Evolutionary conservation across 768 basidiomycete genomes (phyloP), one percentile per base, ranked within the genome.

Genomic region (Strobilomyces echinocephalus): DNA sequence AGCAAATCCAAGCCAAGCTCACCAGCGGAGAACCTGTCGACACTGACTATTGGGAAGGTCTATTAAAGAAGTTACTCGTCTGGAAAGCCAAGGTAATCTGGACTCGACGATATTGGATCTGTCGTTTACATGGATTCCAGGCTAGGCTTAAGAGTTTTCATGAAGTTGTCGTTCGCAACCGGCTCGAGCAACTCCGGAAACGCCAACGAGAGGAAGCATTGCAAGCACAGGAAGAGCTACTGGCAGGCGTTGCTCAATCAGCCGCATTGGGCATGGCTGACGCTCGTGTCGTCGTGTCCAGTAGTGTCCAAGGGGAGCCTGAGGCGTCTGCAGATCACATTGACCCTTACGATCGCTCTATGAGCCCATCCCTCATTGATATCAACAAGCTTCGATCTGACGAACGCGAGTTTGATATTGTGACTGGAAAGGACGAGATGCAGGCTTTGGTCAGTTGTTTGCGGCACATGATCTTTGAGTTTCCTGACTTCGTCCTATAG

Each of bases 21-120:
- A 75, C 82, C 0, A 91, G 92, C 58, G 91, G 94, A 33, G 95
- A 97, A 71, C 94, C 94, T 2, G 81, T 99, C 34, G 97, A 99
- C 70, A 89, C 85, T 11, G 97, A 99, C 69, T 99, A 98, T 66
- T 99, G 97, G 97, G 97, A 98, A 71, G 79, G 83, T 44, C 73
- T 99, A 8, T 71, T 98, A 52, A 90, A 93, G 70, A 97, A 90
- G 68, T 70, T 99, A 33, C 75, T 97, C 21, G 95, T 98, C 4
- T 97, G 91, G 87, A 98, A 98, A 73, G 89, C 97, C 20, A 97
- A 97, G 76, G 94, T 92, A 60, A 8, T 46, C 59, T 1, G 8
- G 38, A 47, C 50, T 1, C 42, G n/a, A n/a, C 28, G 43, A 52
- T 43, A 15, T 38, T 26, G 18, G 24, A 30, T 53, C 28, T 15